These are phyloP conservation scores for Metschnikowia gelsemii DNA, from an alignment of 805 yeast species.

Conservation along the genomic window DNA sequence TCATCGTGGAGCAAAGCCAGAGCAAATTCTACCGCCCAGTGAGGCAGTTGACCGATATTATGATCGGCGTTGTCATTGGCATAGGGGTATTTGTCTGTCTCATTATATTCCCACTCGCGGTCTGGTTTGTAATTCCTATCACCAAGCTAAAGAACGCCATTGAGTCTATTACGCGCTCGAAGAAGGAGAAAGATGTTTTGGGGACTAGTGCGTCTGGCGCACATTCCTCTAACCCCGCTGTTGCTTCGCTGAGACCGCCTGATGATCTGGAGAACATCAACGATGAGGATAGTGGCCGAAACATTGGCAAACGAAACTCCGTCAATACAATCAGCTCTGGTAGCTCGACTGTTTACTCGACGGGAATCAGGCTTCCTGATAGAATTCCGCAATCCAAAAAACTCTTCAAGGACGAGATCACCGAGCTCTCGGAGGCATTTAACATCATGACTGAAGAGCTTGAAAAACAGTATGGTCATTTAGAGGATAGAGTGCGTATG, in stretches of 20 bases:
- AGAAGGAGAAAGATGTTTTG: slow-evolving; percentile 25
- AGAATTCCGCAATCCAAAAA: slow-evolving; percentile 39
- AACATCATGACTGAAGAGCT: slow-evolving; percentile 89
- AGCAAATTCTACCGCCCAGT: slow-evolving; percentile 62
- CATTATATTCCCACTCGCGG: slow-evolving; percentile 79
- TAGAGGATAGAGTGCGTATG: slow-evolving; percentile 84
- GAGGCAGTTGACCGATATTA: slow-evolving; percentile 59
- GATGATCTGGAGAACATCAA: not conserved
- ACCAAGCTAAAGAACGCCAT: slow-evolving; percentile 78
- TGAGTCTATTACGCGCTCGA: slow-evolving; percentile 58
- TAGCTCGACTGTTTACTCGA: slow-evolving; percentile 38
- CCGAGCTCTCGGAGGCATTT: slow-evolving; percentile 84
- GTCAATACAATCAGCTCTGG: slow-evolving; percentile 28
- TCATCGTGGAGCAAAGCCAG: slow-evolving; percentile 64
- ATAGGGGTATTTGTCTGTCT: slow-evolving; percentile 72
- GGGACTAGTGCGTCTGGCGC: not conserved
- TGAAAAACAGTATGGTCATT: slow-evolving; percentile 74
- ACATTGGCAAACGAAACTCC: slow-evolving; percentile 22
- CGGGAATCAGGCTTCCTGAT: slow-evolving; percentile 41
- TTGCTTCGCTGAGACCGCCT: not conserved
- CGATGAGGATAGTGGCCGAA: slow-evolving; percentile 3
- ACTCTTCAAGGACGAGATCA: slow-evolving; percentile 75
- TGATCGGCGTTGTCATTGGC: slow-evolving; percentile 75
- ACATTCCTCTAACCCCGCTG: slow-evolving; percentile 1
- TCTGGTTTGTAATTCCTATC: slow-evolving; percentile 82